phyloP scores from a whole-genome alignment of 257 asterid species.

The Ajuga chamaepitys region DNA sequence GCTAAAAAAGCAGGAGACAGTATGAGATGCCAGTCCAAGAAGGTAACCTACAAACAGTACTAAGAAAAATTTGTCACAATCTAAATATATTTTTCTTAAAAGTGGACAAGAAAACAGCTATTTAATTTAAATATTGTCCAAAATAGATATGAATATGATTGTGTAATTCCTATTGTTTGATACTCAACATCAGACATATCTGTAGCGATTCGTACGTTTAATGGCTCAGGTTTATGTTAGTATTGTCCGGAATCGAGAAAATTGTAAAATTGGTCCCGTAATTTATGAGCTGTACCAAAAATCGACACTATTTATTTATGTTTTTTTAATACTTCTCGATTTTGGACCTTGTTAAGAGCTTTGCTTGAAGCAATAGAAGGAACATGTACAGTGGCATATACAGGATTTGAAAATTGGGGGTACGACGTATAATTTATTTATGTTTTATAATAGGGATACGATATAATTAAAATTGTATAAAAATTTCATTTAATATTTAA shows the following conservation, averaged over 20 bases:
- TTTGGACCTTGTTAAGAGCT: too few relatives aligned
- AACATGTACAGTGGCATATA: too few relatives aligned
- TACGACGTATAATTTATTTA: too few relatives aligned
- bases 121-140: neutral
- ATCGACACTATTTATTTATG: too few relatives aligned
- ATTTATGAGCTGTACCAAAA: too few relatives aligned
- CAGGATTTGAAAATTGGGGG: too few relatives aligned
- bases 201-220: neutral
- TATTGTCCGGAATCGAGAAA: neutral
- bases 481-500: too few relatives aligned
- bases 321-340: too few relatives aligned
- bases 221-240: neutral
- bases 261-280: too few relatives aligned
- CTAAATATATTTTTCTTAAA: neutral
- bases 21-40: slow-evolving; percentile 17
- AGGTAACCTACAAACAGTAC: slow-evolving; percentile 8
- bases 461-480: too few relatives aligned
- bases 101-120: slow-evolving; percentile 21
- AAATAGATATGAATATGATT: slow-evolving; percentile 9
- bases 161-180: slow-evolving; percentile 1
- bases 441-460: too few relatives aligned
- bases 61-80: slow-evolving; percentile 5
- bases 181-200: neutral
- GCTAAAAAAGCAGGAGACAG: neutral
- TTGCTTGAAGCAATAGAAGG: too few relatives aligned